phyloP scores from a whole-genome alignment of 2,329 filamentous ascomycete species.

The Pseudogymnoascus sp. region DNA sequence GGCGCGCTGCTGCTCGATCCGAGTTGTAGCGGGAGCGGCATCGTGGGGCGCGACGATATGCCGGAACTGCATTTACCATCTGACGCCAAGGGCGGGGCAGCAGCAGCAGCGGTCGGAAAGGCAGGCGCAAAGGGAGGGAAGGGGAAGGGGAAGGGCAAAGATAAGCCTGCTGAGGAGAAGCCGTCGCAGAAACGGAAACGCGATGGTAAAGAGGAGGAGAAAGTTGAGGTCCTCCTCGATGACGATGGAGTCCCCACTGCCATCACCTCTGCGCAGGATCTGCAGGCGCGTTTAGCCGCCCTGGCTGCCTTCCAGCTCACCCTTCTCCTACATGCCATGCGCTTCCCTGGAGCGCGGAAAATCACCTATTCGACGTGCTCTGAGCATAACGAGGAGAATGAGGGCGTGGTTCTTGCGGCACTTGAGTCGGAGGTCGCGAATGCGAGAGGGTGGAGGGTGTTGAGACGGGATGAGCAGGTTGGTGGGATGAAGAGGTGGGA shows the following conservation, averaged over 20 bases:
- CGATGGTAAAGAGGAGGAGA: constrained; percentile 16
- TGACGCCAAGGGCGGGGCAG: constrained; percentile 26
- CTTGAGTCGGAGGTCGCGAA: constrained; percentile 59
- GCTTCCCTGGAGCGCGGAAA: constrained; percentile 63
- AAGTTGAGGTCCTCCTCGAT: constrained; percentile 38
- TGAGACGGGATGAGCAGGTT: constrained; percentile 64
- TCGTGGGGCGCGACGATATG: constrained; percentile 77
- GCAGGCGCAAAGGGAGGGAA: constrained; percentile 10
- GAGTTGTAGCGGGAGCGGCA: constrained; percentile 92
- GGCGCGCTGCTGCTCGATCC: constrained; percentile 79
- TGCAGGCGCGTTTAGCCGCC: constrained; percentile 58
- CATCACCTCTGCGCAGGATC: constrained; percentile 44
- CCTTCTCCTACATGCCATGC: constrained; percentile 75
- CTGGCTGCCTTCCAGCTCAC: constrained; percentile 75
- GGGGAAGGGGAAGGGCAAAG: constrained; percentile 16
- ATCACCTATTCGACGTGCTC: constrained; percentile 95
- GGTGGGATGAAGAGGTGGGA: constrained; percentile 68
- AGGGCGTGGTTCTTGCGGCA: constrained; percentile 68
- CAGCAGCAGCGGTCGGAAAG: not conserved
- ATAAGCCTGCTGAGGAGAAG: constrained; percentile 14
- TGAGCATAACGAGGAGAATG: constrained; percentile 79
- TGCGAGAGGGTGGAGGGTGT: constrained; percentile 66
- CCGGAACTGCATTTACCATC: constrained; percentile 55
- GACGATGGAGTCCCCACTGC: constrained; percentile 47
- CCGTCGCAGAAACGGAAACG: constrained; percentile 23